Percentiles rank a stretch among this genome's conserved stretches.
Conservation (phyloP, 169 alveolate genomes). For the Cytauxzoon felis region DNA sequence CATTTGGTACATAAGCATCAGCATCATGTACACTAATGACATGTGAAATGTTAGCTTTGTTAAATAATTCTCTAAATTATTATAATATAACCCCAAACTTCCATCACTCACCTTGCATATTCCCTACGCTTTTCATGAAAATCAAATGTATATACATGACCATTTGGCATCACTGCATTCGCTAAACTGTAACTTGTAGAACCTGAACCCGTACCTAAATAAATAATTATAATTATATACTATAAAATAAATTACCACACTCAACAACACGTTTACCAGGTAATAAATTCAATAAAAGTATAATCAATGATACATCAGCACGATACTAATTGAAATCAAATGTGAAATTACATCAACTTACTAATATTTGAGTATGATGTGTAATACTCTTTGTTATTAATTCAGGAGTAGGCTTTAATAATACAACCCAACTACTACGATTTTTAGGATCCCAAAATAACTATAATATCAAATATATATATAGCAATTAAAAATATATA, state of each 20-base stretch:
- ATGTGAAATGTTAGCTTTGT: slow-evolving; percentile 59
- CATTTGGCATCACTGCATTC: slow-evolving; percentile 78
- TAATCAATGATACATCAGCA: slow-evolving; percentile 85
- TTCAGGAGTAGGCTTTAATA: slow-evolving; percentile 75
- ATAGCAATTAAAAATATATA: not conserved
- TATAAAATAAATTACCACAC: slow-evolving; percentile 62
- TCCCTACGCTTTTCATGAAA: slow-evolving; percentile 79
- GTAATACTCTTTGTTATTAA: slow-evolving; percentile 70
- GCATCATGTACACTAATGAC: slow-evolving; percentile 46
- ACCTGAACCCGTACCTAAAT: slow-evolving; percentile 85
- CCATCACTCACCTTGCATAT: slow-evolving; percentile 69
- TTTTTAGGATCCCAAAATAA: slow-evolving; percentile 50
- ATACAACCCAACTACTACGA: slow-evolving; percentile 62
- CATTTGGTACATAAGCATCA: slow-evolving; percentile 46
- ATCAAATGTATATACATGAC: slow-evolving; percentile 84
- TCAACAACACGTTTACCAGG: slow-evolving; percentile 84
- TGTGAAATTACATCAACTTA: not conserved
- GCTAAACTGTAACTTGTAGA: slow-evolving; percentile 82
- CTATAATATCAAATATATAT: slow-evolving; percentile 13
- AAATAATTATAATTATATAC: not conserved
- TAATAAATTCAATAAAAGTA: slow-evolving; percentile 78
- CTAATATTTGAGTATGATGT: slow-evolving; percentile 84
- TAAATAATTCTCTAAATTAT: slow-evolving; percentile 77
- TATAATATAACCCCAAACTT: slow-evolving; percentile 18
- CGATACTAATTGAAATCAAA: slow-evolving; percentile 61